Evolutionary conservation across 495 filamentous ascomycete species (phyloP), one percentile per base, ranked within the genome.

Genomic region (Jackrogersella multiformis): DNA sequence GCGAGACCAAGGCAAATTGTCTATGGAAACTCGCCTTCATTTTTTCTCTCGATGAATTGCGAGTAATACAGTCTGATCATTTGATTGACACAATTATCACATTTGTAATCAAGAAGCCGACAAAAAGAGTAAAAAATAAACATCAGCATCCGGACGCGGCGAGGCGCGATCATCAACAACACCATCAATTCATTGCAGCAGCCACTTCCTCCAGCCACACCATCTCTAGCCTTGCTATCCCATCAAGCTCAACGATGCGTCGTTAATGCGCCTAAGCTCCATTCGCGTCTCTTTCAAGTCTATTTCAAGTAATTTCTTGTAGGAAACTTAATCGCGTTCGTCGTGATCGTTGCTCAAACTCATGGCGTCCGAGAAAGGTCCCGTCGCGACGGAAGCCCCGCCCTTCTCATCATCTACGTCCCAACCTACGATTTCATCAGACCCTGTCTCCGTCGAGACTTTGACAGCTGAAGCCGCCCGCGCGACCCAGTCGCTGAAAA

Each of bases 171-270:
- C 68, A 60, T 67, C 61, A 73, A 73, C 70, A 68, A 73, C 68
- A 73, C 67, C 67, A 62, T 67, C 58, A 66, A 66, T 62, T 61
- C 56, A 56, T 46, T 46, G 51, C 51, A 62, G 64, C 73, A 75
- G 81, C 81, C 81, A 84, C 81, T 75, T 73, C 80, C 78, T 78
- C 65, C 81, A 82, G 80, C 81, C 80, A 81, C 79, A 81, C 81
- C 16, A 76, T 72, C 70, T 73, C 70, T 73, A 75, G 71, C 71
- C 76, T 74, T 72, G 69, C 59, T 64, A 39, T 62, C 65, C 3
- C 59, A 55, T 69, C 69, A 51, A 69, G 66, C 71, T 72, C 68
- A 75, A 78, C 71, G 72, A 84, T 81, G 80, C 75, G 64, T 66
- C 64, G 61, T 67, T 73, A 67, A 72, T 73, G 71, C 72, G 76